Evolutionary conservation across 2,329 filamentous ascomycete genomes (phyloP).

Genomic region (Nakataea oryzae): DNA sequence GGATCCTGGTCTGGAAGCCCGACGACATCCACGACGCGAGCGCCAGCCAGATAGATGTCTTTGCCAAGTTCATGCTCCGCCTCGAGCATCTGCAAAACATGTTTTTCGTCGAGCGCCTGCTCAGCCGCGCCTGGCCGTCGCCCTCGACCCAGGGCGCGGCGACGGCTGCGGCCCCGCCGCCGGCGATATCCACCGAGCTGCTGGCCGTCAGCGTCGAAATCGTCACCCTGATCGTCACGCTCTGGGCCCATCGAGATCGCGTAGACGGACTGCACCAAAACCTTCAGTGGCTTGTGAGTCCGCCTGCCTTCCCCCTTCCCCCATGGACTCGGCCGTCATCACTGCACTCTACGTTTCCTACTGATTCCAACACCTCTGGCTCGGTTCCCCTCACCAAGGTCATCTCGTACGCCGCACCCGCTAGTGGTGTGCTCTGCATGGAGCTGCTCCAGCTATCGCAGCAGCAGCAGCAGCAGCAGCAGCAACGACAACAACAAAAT

Average conservation of each 20-base stretch:
- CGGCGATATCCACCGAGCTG: constrained; percentile 20
- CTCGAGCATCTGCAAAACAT: constrained; percentile 44
- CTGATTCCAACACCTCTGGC: not conserved
- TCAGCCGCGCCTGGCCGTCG: constrained; percentile 25
- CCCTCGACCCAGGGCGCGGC: not conserved
- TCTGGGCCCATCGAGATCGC: constrained; percentile 39
- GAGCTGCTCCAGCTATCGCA: constrained; percentile 34
- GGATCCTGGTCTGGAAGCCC: constrained; percentile 25
- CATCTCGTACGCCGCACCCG: constrained; percentile 38
- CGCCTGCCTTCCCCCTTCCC: not conserved
- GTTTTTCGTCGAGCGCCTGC: constrained; percentile 46
- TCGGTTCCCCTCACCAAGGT: constrained; percentile 17
- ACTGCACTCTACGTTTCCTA: no score
- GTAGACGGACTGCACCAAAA: constrained; percentile 28
- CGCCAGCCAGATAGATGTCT: constrained; percentile 20
- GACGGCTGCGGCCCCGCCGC: not conserved
- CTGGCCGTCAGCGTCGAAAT: constrained; percentile 35
- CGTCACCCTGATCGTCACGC: constrained; percentile 31
- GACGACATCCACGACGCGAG: constrained; percentile 23
- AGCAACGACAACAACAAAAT: no score
- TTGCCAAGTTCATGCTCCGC: constrained; percentile 32
- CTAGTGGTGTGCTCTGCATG: constrained; percentile 37
- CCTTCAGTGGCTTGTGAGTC: constrained; percentile 37
- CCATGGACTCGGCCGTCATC: not conserved
- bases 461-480: constrained; percentile 16